A percentile compares a stretch with the other conserved stretches of the same genome.
These are phyloP conservation scores for Plasmodium coatneyi DNA, from an alignment of 169 alveolate species.

Conservation along the genomic window DNA sequence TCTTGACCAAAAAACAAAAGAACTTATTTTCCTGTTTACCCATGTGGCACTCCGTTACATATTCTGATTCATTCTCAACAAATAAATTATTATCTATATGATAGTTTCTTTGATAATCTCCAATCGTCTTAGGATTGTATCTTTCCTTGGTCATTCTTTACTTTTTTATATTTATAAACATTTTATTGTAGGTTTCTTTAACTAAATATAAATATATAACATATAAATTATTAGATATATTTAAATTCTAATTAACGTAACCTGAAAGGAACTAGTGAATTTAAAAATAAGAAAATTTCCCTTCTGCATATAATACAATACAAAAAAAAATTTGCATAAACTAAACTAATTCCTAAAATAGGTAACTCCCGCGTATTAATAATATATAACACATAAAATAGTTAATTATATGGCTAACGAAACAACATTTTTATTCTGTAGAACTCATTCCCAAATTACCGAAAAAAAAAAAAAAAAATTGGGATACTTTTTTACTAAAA, in stretches of 20 bases:
- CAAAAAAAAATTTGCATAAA: neutral
- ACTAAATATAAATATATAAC: neutral
- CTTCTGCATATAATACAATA: neutral
- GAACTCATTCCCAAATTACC: neutral
- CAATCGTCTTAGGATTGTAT: constrained; percentile 1
- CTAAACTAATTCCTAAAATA: neutral
- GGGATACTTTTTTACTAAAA: neutral
- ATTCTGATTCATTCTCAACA: constrained; percentile 2
- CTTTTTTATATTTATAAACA: neutral
- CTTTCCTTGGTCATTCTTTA: constrained; percentile 10
- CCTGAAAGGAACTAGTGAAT: neutral
- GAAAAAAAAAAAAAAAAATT: neutral
- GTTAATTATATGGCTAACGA: neutral
- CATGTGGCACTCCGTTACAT: neutral
- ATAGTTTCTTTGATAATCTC: neutral
- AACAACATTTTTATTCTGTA: neutral
- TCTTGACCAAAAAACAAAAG: neutral
- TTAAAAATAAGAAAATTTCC: neutral
- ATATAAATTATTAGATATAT: neutral
- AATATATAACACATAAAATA: neutral
- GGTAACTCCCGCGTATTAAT: neutral
- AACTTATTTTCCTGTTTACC: neutral
- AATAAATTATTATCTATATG: neutral
- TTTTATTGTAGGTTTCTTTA: neutral
- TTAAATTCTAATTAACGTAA: neutral